Base-by-base conservation (phyloP, 2,329 filamentous ascomycete species). In the Aspergillus nomiae region DNA sequence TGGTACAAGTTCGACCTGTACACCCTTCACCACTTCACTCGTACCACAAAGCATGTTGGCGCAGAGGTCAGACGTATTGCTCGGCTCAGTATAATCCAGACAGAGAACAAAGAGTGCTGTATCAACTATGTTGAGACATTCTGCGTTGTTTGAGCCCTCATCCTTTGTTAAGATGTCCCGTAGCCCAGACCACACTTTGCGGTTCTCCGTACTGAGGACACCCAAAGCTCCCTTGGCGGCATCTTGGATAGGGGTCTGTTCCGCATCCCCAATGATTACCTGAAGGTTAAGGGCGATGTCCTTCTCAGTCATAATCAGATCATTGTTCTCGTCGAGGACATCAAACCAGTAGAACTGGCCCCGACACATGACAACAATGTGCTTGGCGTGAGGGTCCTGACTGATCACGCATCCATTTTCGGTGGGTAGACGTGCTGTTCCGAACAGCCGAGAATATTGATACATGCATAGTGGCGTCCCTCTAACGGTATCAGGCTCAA, bases 311-410 rank as follows among this genome's bases (percentile, higher is more conserved):
- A 98, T 98, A 78, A 99, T 97, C 61, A 96, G 82, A 76, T 99
- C 95, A 8, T 91, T 91, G 77, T 97, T 96, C 69, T 94, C 90
- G 70, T 99, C 95, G 21, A 99, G 83, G 2, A 97, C 94, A 77
- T 99, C 95, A 71, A 99, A 99, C 94, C 94, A 98, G 79, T 99
- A 99, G 73, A 98, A 94, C 70, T 99, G 95, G 1, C 95, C 95
- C 67, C 94, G 92, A 74, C 92, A 96, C 79, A 98, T 85, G 50
- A 98, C 92, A 11, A 97, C 91, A 43, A 99, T 84, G 76, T 99
- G 95, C 80, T 93, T 96, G 4, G 94, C 92, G n/a, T 89, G 87
- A 0, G 93, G 91, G 72, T 98, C 94, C 75, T 98, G 94, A 67
- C 94, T 93, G 72, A 99, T 98, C 70, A 97, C 91, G 76, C 95